Evolutionary conservation across 2,329 filamentous ascomycete genomes (phyloP).

Genomic region (Trichophyton schoenleinii): DNA sequence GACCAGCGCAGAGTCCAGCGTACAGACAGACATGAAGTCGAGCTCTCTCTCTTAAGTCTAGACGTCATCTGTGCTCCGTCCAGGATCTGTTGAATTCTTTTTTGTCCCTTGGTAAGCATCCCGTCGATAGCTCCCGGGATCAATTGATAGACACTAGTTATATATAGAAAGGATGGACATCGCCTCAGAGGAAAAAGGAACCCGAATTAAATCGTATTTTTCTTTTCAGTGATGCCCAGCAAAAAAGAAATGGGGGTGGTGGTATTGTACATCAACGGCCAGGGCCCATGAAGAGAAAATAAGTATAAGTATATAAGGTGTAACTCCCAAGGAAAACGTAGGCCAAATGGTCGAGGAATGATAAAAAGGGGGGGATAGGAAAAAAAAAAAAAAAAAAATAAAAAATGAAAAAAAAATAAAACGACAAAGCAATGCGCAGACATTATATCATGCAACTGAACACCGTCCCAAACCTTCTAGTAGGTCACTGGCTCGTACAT

Average conservation of each 20-base stretch:
- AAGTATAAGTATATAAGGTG: background rate
- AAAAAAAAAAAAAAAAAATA: too few relatives aligned
- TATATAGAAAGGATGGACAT: background rate
- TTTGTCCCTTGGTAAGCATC: background rate
- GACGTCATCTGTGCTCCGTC: background rate
- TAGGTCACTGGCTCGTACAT: slow-evolving; percentile 40
- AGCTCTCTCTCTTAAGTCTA: background rate
- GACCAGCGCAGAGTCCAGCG: background rate
- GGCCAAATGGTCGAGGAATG: too few relatives aligned
- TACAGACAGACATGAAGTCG: background rate
- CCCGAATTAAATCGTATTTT: background rate
- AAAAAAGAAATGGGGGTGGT: background rate
- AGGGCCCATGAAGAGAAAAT: background rate
- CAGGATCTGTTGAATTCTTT: too few relatives aligned
- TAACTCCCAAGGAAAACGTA: background rate
- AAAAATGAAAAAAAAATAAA: too few relatives aligned
- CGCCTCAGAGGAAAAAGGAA: background rate
- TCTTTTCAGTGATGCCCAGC: background rate
- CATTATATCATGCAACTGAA: slow-evolving; percentile 5
- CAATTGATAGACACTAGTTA: background rate
- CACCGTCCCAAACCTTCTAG: slow-evolving; percentile 29
- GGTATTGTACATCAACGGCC: background rate
- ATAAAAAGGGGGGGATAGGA: too few relatives aligned
- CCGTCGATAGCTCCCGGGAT: background rate
- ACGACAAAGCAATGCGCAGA: background rate